phyloP scores from a whole-genome alignment of 768 basidiomycete genomes.

The Strobilomyces echinocephalus region DNA sequence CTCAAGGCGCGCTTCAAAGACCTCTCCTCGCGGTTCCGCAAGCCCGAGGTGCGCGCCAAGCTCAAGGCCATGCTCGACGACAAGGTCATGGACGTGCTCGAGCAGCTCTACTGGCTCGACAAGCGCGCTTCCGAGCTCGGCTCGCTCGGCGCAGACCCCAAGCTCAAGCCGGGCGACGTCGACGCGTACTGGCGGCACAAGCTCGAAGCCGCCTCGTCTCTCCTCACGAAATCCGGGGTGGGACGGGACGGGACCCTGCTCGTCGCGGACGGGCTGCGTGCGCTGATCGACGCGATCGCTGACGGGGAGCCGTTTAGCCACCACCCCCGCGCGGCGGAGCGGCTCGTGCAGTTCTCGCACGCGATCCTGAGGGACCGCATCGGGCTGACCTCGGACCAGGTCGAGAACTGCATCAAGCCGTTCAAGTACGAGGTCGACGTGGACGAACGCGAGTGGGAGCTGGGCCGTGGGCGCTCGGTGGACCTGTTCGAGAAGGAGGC shows the following conservation, averaged over 20 bases:
- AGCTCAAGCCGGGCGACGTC: conserved; percentile 66
- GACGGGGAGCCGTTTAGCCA: conserved; percentile 85
- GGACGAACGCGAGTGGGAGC: conserved; percentile 88
- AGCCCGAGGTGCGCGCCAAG: conserved; percentile 81
- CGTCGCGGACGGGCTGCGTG: conserved; percentile 88
- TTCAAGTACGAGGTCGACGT: conserved; percentile 99
- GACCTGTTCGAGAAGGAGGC: conserved; percentile 83
- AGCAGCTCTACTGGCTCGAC: conserved; percentile 96
- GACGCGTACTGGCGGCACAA: conserved; percentile 96
- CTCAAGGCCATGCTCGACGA: conserved; percentile 94
- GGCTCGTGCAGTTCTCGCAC: conserved; percentile 89
- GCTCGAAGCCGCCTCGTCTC: conserved; percentile 86
- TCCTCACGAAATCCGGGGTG: conserved; percentile 93
- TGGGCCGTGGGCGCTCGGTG: conserved; percentile 69
- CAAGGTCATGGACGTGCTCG: conserved; percentile 94
- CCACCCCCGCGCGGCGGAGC: conserved; percentile 85
- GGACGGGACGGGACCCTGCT: conserved; percentile 92
- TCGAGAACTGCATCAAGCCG: conserved; percentile 99
- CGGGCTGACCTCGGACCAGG: conserved; percentile 93
- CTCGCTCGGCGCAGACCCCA: conserved; percentile 62
- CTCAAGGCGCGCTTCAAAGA: conserved; percentile 89
- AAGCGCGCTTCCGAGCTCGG: conserved; percentile 76
- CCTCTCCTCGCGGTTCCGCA: conserved; percentile 78
- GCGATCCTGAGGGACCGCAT: conserved; percentile 90
- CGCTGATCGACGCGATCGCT: conserved; percentile 87